Evolutionary conservation across 768 basidiomycete genomes (phyloP).

Genomic region (Suillus luteus): DNA sequence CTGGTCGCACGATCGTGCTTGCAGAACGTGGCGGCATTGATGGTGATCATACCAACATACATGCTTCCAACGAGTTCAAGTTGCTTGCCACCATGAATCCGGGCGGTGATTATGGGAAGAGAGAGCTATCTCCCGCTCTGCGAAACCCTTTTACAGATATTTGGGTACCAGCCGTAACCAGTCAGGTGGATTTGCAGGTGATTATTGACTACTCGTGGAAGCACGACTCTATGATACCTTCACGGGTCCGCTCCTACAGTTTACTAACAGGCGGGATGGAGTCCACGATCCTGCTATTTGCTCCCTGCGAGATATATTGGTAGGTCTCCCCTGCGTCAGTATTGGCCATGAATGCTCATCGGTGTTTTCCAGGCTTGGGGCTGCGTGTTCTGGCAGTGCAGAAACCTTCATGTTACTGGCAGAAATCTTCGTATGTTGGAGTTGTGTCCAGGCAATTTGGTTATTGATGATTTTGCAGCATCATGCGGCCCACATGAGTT

Average conservation of each 20-base stretch:
- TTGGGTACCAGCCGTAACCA: slow-evolving; percentile 92
- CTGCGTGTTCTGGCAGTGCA: slow-evolving; percentile 39
- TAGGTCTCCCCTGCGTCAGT: slow-evolving; percentile 37
- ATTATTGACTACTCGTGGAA: slow-evolving; percentile 78
- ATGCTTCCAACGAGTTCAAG: slow-evolving; percentile 72
- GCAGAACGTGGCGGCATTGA: slow-evolving; percentile 89
- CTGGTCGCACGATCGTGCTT: slow-evolving; percentile 82
- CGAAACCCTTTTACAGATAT: slow-evolving; percentile 99
- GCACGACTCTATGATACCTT: slow-evolving; percentile 51
- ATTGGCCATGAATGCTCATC: slow-evolving; percentile 3
- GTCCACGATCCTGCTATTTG: slow-evolving; percentile 66
- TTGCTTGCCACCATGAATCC: slow-evolving; percentile 99
- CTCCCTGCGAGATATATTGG: slow-evolving; percentile 87
- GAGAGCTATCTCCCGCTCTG: slow-evolving; percentile 94
- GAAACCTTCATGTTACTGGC: slow-evolving; percentile 38
- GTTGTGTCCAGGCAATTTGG: neutral
- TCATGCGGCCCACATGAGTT: slow-evolving; percentile 91
- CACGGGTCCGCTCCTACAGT: slow-evolving; percentile 69
- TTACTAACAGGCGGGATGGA: slow-evolving; percentile 71
- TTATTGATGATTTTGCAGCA: slow-evolving; percentile 51
- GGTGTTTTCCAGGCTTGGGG: slow-evolving; percentile 72
- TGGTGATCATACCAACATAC: slow-evolving; percentile 64
- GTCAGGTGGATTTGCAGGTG: slow-evolving; percentile 69
- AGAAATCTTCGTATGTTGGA: slow-evolving; percentile 65
- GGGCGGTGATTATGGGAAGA: slow-evolving; percentile 98